Evolutionary conservation across 306 rosid genomes (phyloP), one percentile per base, ranked within the genome.

Genomic region (Betula pendula): DNA sequence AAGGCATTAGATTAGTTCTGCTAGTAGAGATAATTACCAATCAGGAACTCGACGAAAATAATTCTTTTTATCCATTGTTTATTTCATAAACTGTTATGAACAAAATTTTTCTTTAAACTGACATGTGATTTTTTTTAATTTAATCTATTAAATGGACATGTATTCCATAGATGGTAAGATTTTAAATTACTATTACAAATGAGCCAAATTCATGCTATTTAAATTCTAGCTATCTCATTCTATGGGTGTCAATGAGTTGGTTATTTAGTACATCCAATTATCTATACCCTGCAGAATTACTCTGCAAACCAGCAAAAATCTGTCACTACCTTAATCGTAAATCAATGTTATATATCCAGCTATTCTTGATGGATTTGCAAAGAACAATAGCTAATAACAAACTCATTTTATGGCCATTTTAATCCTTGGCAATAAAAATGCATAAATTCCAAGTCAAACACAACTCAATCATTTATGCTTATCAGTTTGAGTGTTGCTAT

Each of bases 221-320:
- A 48, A 44, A 53, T 40, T 76, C 19, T 17, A 24, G 10, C 9
- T 31, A 47, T 71, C 16, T 63, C 6, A 22, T 22, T 25, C 33
- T 8, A 48, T 66, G 31, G 68, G 43, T 77, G 76, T 40, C 72
- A 82, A 68, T 82, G 55, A 68, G 68, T 66, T 81, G 77, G 75
- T 73, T 65, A 10, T 22, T 24, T 43, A 24, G 4, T 38, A 44
- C 16, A 51, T 33, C 27, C 59, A n/a, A 73, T 55, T 9, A 55
- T 55, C 24, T 20, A 24, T 56, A 56, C 63, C 4, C 33, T 35
- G 68, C 22, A 15, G 24, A 42, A 38, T 20, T 45, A 9, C 0
- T 27, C 33, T 35, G 7, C 43, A 24, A 24, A 60, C 52, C 45
- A 47, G 20, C 3, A 40, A 70, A 80, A 47, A 59, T 8, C 22